These are phyloP conservation scores for Paecilomyces sp. DNA, from an alignment of 2,329 filamentous ascomycete genomes.

Conservation along the genomic window DNA sequence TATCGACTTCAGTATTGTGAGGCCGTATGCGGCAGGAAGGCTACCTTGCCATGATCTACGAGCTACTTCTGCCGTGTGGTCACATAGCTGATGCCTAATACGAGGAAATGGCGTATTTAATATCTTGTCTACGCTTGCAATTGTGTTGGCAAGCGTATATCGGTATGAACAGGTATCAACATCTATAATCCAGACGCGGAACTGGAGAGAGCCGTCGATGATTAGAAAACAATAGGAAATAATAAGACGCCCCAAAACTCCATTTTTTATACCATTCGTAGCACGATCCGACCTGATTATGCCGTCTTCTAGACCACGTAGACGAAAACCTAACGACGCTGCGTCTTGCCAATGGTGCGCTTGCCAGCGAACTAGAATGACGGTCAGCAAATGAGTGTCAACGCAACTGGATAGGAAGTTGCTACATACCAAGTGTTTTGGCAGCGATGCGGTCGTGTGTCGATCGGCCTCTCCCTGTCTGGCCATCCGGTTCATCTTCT, in stretches of 20 bases:
- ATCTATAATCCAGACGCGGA: not conserved
- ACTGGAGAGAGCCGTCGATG: not conserved
- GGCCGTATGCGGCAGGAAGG: too few relatives aligned
- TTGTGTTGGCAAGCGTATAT: not conserved
- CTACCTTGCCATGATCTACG: too few relatives aligned
- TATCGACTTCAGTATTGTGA: too few relatives aligned
- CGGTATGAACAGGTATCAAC: not conserved
- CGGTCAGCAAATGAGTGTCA: slow-evolving; percentile 21
- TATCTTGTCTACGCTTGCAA: not conserved
- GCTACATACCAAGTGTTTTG: slow-evolving; percentile 79
- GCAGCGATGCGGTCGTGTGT: slow-evolving; percentile 71
- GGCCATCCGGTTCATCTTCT: slow-evolving; percentile 98
- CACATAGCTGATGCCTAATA: not conserved
- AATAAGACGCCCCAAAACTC: slow-evolving; percentile 11
- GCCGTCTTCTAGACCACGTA: slow-evolving; percentile 9
- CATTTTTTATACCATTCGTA: slow-evolving; percentile 21
- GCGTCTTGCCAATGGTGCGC: slow-evolving; percentile 84
- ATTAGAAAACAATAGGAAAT: not conserved
- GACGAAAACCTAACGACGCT: slow-evolving; percentile 27
- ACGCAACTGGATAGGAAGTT: not conserved
- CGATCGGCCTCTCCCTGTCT: slow-evolving; percentile 95
- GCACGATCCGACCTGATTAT: slow-evolving; percentile 22
- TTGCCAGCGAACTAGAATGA: slow-evolving; percentile 69
- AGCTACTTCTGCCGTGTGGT: not conserved
- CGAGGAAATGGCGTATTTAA: not conserved